Evolutionary conservation across 2,329 filamentous ascomycete genomes (phyloP).

Genomic region (Didymella pomorum): DNA sequence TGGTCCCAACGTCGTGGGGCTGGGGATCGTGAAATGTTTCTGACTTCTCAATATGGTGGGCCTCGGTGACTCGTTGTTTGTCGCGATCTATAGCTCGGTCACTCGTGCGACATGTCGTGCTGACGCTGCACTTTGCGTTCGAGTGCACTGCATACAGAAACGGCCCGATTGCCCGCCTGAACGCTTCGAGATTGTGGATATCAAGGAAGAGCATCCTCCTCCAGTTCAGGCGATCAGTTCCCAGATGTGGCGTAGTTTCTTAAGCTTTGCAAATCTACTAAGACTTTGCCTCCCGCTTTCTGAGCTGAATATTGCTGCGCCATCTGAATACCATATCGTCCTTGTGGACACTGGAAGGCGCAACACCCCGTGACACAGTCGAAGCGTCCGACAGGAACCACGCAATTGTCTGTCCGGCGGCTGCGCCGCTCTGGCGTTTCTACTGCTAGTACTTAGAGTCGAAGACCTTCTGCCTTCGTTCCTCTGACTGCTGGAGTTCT

Average conservation of each 20-base stretch:
- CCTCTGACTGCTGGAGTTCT: neutral
- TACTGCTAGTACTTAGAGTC: neutral
- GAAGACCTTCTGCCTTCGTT: neutral
- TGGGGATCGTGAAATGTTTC: neutral
- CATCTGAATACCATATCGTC: neutral
- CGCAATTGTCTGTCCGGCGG: neutral
- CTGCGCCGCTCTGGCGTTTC: neutral
- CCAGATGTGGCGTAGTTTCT: slow-evolving; percentile 14
- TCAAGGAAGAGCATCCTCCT: slow-evolving; percentile 10
- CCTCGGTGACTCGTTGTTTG: neutral
- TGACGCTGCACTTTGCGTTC: neutral
- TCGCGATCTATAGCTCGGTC: neutral
- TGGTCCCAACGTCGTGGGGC: neutral
- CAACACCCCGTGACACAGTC: neutral
- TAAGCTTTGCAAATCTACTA: slow-evolving; percentile 10
- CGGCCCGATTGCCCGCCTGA: slow-evolving; percentile 3
- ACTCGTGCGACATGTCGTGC: neutral
- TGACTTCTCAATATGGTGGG: neutral
- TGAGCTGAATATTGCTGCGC: neutral
- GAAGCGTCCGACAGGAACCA: neutral
- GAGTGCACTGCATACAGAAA: neutral
- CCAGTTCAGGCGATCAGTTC: slow-evolving; percentile 5
- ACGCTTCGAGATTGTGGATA: neutral
- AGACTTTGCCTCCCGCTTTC: slow-evolving; percentile 9
- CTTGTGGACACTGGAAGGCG: neutral